phyloP scores from a whole-genome alignment of 495 filamentous ascomycete species.

The Evernia prunastri region DNA sequence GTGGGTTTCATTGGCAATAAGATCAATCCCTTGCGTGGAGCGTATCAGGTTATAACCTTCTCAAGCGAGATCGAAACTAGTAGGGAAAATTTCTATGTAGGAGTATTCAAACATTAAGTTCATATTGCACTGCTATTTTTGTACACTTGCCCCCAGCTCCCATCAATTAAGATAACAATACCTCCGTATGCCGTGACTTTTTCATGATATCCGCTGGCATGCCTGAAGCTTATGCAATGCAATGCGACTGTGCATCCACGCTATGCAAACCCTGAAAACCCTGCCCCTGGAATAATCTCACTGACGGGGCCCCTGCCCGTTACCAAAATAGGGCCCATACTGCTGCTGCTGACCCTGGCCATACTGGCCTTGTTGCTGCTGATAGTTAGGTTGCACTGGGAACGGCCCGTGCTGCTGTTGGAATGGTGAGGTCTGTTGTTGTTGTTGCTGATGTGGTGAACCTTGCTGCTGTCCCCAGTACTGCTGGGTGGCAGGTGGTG shows the following conservation, averaged over 20 bases:
- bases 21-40: too few species aligned
- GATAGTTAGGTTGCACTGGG: slow-evolving; percentile 36
- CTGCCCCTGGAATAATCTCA: neutral
- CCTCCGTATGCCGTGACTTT: neutral
- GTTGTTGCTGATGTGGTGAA: slow-evolving; percentile 23
- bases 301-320: slow-evolving; percentile 15
- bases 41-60: too few species aligned
- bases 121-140: neutral
- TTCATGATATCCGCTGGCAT: neutral
- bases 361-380: slow-evolving; percentile 22
- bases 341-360: slow-evolving; percentile 31
- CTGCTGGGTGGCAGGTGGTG: slow-evolving; percentile 18
- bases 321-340: slow-evolving; percentile 26
- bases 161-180: neutral
- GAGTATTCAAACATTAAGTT: neutral
- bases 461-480: slow-evolving; percentile 21
- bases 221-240: slow-evolving; percentile 10
- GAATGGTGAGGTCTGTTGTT: slow-evolving; percentile 9
- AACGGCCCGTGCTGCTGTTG: slow-evolving; percentile 31
- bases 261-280: slow-evolving; percentile 10
- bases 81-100: too few species aligned
- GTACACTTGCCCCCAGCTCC: neutral
- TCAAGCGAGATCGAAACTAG: too few species aligned
- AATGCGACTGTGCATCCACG: slow-evolving; percentile 4
- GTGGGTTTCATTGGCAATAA: too few species aligned